Percentiles rank a stretch among this genome's conserved stretches.
Evolutionary conservation across 2,329 filamentous ascomycete genomes (phyloP).

Genomic region (Aspergillus jensenii): DNA sequence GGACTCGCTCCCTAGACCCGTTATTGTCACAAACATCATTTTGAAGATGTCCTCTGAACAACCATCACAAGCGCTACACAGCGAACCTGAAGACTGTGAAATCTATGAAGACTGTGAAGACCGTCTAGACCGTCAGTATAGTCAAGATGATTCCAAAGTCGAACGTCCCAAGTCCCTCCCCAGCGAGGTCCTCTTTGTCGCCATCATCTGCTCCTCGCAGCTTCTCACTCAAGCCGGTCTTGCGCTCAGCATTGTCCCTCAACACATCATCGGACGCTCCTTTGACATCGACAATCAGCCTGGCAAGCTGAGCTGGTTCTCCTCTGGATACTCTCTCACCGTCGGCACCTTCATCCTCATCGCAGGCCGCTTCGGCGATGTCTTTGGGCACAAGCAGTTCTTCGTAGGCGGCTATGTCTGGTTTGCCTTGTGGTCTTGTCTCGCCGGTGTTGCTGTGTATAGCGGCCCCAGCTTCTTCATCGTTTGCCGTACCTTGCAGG

Average conservation of each 20-base stretch:
- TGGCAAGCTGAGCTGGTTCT: background rate
- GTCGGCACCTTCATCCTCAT: conserved; percentile 35
- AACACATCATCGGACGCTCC: background rate
- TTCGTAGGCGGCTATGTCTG: conserved; percentile 31
- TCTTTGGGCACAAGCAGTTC: conserved; percentile 31
- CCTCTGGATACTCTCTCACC: conserved; percentile 29
- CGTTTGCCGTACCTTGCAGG: conserved; percentile 53
- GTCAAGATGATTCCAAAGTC: background rate
- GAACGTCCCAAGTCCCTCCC: background rate
- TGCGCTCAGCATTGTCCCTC: background rate
- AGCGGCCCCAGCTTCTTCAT: conserved; percentile 47
- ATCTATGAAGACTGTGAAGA: background rate
- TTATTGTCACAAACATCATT: background rate
- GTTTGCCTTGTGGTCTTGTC: conserved; percentile 29
- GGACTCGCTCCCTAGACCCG: background rate
- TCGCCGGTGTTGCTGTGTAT: conserved; percentile 30
- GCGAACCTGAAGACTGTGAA: background rate
- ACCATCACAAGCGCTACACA: background rate
- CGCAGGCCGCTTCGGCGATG: conserved; percentile 31
- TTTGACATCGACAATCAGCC: background rate
- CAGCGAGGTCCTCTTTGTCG: background rate
- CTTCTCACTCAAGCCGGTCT: background rate
- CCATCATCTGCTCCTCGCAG: background rate
- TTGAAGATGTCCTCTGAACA: background rate
- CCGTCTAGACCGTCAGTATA: too few relatives aligned